Conservation (phyloP, 768 basidiomycete genomes). For the Gymnopilus dilepis region DNA sequence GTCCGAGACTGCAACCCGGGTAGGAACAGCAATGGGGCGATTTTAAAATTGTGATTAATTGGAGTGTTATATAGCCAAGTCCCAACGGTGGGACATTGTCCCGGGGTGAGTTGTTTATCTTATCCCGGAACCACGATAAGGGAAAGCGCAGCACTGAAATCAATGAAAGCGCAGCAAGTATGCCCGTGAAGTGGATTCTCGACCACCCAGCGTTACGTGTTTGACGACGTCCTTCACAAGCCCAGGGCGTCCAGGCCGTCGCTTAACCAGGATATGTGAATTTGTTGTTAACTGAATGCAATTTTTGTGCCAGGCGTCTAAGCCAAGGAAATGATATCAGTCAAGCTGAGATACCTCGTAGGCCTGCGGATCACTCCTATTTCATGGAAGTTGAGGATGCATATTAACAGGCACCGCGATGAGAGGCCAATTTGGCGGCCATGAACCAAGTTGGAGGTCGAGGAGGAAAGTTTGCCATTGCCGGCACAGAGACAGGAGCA, state of each 20-base stretch:
- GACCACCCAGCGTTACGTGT: slow-evolving; percentile 10
- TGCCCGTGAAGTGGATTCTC: slow-evolving; percentile 16
- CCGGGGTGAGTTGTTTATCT: slow-evolving; percentile 17
- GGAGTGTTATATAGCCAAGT: slow-evolving; percentile 20
- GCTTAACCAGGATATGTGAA: not conserved
- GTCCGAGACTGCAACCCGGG: not conserved
- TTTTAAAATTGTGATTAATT: not conserved
- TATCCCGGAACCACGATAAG: slow-evolving; percentile 21
- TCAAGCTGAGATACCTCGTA: no score
- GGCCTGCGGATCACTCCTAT: not conserved
- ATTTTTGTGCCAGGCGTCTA: not conserved
- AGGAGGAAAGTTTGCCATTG: not conserved
- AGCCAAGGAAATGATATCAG: not conserved
- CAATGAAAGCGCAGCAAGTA: slow-evolving; percentile 26
- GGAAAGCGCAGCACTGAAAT: slow-evolving; percentile 26
- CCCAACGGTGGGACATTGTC: slow-evolving; percentile 18
- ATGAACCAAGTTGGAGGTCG: not conserved
- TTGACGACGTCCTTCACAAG: not conserved
- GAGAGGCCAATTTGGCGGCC: not conserved
- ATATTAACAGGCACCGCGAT: not conserved
- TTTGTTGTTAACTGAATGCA: not conserved
- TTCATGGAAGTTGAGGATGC: not conserved
- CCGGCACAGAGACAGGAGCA: not conserved
- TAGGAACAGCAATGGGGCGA: not conserved
- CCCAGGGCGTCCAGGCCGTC: slow-evolving; percentile 10